A percentile compares a stretch with the other conserved stretches of the same genome.
These are phyloP conservation scores for Alternaria metachromatica DNA, from an alignment of 2,329 filamentous ascomycete genomes.

Conservation along the genomic window DNA sequence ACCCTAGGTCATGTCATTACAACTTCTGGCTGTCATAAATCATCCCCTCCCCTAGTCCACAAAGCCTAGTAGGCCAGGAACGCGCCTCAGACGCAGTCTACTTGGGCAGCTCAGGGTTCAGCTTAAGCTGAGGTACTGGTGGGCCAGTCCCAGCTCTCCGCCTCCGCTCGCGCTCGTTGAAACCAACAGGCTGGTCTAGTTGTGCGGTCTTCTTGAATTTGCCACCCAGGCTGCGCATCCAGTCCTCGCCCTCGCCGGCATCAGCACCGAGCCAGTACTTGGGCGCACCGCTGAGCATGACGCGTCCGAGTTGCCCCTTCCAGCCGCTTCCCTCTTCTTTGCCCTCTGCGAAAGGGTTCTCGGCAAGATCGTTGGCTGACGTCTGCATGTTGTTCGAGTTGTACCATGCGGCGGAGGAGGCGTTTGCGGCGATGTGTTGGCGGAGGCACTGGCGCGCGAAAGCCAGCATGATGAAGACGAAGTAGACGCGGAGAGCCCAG, in stretches of 20 bases:
- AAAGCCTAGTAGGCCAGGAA: neutral
- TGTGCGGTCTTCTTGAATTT: conserved; percentile 62
- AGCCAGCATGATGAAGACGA: conserved; percentile 81
- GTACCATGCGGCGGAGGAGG: conserved; percentile 54
- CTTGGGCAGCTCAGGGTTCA: conserved; percentile 29
- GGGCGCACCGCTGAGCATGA: conserved; percentile 75
- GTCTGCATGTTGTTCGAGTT: conserved; percentile 45
- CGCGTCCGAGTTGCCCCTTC: conserved; percentile 77
- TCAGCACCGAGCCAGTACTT: conserved; percentile 82
- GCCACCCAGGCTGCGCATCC: conserved; percentile 69
- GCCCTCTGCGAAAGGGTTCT: conserved; percentile 73
- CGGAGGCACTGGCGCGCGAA: conserved; percentile 80
- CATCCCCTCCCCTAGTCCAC: neutral
- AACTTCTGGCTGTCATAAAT: conserved; percentile 11
- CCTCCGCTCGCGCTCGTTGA: conserved; percentile 65
- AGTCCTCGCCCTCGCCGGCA: conserved; percentile 68
- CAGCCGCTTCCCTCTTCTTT: conserved; percentile 80
- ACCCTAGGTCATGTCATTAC: conserved; percentile 12
- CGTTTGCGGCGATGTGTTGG: conserved; percentile 64
- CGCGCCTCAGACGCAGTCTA: conserved; percentile 7
- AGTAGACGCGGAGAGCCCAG: conserved; percentile 80
- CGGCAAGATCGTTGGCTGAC: conserved; percentile 57
- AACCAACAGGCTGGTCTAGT: conserved; percentile 52
- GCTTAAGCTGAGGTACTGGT: conserved; percentile 48
- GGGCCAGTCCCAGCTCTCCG: conserved; percentile 68